Percentiles rank a stretch among this genome's conserved stretches.
Conservation (phyloP, 2,329 filamentous ascomycete genomes). For the Aspergillus sp. region DNA sequence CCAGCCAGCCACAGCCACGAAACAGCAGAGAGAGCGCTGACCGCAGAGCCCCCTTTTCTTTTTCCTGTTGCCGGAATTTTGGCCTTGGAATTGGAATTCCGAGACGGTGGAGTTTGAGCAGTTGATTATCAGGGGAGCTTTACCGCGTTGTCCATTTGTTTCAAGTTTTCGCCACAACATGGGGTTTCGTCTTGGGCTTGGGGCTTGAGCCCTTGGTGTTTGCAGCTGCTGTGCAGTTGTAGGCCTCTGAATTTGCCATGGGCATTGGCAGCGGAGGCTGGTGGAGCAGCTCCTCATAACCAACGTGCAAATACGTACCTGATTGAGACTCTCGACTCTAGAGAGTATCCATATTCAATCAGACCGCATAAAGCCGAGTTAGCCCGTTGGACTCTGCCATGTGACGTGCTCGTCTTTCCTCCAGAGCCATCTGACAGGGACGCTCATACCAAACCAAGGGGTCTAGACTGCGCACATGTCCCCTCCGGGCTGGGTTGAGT, state of each 20-base stretch:
- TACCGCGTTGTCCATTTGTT: not conserved
- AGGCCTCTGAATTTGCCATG: no score
- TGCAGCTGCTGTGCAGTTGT: not conserved
- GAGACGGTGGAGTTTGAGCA: not conserved
- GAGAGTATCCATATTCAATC: not conserved
- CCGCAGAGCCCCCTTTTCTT: not conserved
- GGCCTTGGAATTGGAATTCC: not conserved
- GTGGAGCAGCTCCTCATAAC: not conserved
- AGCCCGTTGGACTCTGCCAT: no score
- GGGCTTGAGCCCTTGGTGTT: not conserved
- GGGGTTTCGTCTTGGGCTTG: not conserved
- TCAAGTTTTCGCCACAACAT: not conserved
- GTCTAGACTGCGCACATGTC: not conserved
- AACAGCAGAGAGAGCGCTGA: not conserved
- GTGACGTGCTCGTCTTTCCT: no score
- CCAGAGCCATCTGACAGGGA: no score
- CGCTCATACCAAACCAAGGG: not conserved
- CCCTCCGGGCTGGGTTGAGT: not conserved
- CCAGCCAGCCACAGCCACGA: constrained; percentile 5
- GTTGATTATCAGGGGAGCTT: not conserved
- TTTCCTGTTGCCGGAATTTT: not conserved
- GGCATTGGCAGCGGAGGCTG: not conserved
- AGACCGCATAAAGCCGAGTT: not conserved
- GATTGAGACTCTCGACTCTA: not conserved
- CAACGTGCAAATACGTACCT: not conserved